Evolutionary conservation across 768 basidiomycete species (phyloP).

Genomic region (Auriculariales sp.): DNA sequence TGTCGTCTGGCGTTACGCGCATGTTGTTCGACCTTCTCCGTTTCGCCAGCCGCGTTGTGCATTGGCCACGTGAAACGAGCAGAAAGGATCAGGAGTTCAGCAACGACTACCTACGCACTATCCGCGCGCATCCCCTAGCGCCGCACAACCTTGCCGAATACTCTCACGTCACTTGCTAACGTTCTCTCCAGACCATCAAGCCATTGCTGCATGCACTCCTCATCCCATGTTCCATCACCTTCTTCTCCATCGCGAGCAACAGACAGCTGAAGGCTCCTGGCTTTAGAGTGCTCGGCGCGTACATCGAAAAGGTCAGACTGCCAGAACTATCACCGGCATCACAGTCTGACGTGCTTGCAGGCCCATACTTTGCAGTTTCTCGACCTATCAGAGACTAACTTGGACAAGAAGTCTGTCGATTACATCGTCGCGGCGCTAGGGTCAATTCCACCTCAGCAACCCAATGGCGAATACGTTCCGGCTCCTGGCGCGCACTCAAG

Average conservation of each 20-base stretch:
- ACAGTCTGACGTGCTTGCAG: conserved; percentile 20
- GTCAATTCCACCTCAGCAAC: conserved; percentile 11
- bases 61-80: no score
- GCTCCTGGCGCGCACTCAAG: conserved; percentile 17
- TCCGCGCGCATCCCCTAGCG: no score
- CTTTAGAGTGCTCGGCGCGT: conserved; percentile 69
- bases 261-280: conserved; percentile 60
- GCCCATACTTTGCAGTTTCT: conserved; percentile 70
- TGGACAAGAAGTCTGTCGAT: conserved; percentile 79
- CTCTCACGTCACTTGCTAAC: conserved; percentile 89
- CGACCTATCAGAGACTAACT: conserved; percentile 71
- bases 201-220: conserved; percentile 82
- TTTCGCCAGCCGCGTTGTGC: no score
- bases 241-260: conserved; percentile 79
- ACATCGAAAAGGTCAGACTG: conserved; percentile 56
- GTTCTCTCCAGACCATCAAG: conserved; percentile 53
- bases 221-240: conserved; percentile 66
- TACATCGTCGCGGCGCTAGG: conserved; percentile 60
- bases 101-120: no score
- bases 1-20: no score
- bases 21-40: no score
- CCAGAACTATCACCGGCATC: not conserved
- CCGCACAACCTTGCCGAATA: no score
- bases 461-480: conserved; percentile 7
- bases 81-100: no score